phyloP scores from a whole-genome alignment of 2,329 filamentous ascomycete species.

The Neocucurbitaria cava region DNA sequence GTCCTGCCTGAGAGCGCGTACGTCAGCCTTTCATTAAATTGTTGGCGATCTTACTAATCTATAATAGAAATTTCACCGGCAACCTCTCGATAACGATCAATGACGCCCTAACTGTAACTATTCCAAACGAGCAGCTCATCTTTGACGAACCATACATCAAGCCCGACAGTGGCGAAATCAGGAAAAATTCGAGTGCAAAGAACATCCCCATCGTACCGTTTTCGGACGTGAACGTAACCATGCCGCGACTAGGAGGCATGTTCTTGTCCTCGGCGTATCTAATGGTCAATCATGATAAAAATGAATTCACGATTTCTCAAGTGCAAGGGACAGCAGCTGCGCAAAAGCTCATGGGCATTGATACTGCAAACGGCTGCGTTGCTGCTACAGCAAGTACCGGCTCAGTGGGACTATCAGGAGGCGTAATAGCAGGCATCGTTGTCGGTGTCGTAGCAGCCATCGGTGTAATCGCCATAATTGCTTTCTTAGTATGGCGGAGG shows the following conservation, averaged over 20 bases:
- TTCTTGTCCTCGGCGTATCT: constrained; percentile 7
- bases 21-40: not conserved
- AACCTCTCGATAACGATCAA: constrained; percentile 4
- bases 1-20: not conserved
- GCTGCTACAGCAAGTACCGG: not conserved
- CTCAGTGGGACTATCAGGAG: not conserved
- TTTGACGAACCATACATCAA: constrained; percentile 8
- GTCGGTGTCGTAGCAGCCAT: not conserved
- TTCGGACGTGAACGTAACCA: not conserved
- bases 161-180: not conserved
- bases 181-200: not conserved
- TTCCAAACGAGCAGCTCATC: constrained; percentile 6
- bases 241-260: constrained; percentile 12
- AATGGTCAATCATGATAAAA: constrained; percentile 9
- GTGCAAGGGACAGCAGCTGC: not conserved
- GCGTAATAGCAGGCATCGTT: not conserved
- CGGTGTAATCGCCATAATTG: not conserved
- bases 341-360: constrained; percentile 1
- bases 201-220: constrained; percentile 1
- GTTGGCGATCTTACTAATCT: not conserved
- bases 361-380: constrained; percentile 2
- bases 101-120: not conserved
- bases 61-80: not conserved
- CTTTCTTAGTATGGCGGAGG: not conserved
- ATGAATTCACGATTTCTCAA: constrained; percentile 6